Evolutionary conservation across 2,329 filamentous ascomycete species (phyloP).

Genomic region (Exophiala alcalophila): DNA sequence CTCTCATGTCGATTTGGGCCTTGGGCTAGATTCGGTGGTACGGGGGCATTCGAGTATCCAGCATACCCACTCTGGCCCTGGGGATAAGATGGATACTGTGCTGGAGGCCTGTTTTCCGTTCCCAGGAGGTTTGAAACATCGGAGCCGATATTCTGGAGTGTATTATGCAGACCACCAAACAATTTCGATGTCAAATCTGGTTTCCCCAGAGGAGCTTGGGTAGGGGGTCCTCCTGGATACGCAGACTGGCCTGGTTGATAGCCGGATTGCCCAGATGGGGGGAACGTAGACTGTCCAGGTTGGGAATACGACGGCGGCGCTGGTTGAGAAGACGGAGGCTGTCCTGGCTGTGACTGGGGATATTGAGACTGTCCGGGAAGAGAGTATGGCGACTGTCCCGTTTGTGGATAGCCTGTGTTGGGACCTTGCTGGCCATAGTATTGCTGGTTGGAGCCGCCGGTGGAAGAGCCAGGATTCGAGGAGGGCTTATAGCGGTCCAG

Average conservation of each 20-base stretch:
- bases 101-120: constrained; percentile 33
- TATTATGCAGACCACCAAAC: constrained; percentile 51
- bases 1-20: constrained; percentile 48
- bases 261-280: too few relatives aligned
- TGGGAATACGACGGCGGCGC: too few relatives aligned
- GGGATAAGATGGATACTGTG: constrained; percentile 28
- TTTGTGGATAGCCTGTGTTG: constrained; percentile 13
- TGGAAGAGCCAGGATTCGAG: constrained; percentile 29
- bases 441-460: constrained; percentile 31
- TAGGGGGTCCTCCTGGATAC: constrained; percentile 29
- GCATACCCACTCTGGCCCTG: constrained; percentile 14
- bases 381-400: constrained; percentile 7
- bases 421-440: constrained; percentile 21
- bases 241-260: constrained; percentile 18
- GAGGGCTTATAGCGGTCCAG: constrained; percentile 32
- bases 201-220: constrained; percentile 18
- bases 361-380: not conserved
- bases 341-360: too few relatives aligned
- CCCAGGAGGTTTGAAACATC: constrained; percentile 46
- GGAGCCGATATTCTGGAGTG: constrained; percentile 47
- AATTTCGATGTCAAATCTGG: constrained; percentile 38
- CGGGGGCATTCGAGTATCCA: constrained; percentile 12
- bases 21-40: constrained; percentile 1
- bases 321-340: too few relatives aligned
- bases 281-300: too few relatives aligned